A percentile compares a stretch with the other conserved stretches of the same genome.
phyloP scores from a whole-genome alignment of 805 yeast species.

The Schwanniomyces vanrijiae region DNA sequence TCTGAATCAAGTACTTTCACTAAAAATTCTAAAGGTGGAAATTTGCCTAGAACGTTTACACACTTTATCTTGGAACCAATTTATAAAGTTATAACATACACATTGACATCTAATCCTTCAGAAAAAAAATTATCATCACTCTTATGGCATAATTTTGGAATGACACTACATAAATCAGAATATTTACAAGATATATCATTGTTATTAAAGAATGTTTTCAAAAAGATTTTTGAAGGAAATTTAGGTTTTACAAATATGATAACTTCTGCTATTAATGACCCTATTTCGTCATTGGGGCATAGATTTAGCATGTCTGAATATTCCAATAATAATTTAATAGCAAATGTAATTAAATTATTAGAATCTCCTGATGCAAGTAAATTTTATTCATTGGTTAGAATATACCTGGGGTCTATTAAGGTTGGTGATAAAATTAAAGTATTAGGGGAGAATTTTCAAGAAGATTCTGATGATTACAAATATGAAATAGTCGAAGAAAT shows the following conservation, averaged over 20 bases:
- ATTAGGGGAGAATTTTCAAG: constrained; percentile 52
- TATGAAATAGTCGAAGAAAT: constrained; percentile 42
- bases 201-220: constrained; percentile 55
- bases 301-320: neutral
- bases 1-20: constrained; percentile 45
- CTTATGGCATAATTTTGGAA: constrained; percentile 50
- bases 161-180: constrained; percentile 38
- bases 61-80: constrained; percentile 74
- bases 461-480: constrained; percentile 54
- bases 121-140: constrained; percentile 36
- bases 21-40: constrained; percentile 21
- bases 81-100: constrained; percentile 67
- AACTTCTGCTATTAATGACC: constrained; percentile 26
- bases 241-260: constrained; percentile 56
- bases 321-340: constrained; percentile 9
- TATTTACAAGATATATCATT: constrained; percentile 58
- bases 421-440: constrained; percentile 50
- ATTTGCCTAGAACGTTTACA: constrained; percentile 49
- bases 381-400: constrained; percentile 59
- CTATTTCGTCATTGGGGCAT: constrained; percentile 11
- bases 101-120: constrained; percentile 52
- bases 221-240: constrained; percentile 50
- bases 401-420: constrained; percentile 59
- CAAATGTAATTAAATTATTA: constrained; percentile 49
- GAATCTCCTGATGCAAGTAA: constrained; percentile 53